phyloP scores from a whole-genome alignment of 2,329 filamentous ascomycete species.

The Alternaria viburni region DNA sequence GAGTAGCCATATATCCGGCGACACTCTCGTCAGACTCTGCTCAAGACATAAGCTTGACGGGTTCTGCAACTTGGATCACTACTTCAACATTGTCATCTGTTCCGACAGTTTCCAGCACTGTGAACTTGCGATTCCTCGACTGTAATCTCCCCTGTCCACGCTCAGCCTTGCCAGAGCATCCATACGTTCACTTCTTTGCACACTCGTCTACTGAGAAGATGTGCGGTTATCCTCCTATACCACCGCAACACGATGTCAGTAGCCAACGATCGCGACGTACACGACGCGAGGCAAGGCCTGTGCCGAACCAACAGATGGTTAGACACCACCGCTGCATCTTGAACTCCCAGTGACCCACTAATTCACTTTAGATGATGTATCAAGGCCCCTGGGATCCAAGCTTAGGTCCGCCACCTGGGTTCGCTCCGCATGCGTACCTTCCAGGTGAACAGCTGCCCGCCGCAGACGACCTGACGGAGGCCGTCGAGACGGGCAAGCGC shows the following conservation, averaged over 20 bases:
- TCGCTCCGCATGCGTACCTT: not conserved
- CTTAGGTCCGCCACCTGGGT: not conserved
- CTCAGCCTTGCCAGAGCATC: not conserved
- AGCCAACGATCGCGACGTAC: not conserved
- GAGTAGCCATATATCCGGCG: not conserved
- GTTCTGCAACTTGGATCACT: not conserved
- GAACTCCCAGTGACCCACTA: not conserved
- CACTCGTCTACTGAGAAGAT: not conserved
- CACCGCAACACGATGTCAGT: not conserved
- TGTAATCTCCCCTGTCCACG: not conserved
- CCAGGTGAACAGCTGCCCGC: not conserved
- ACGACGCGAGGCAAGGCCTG: not conserved
- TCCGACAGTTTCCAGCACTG: not conserved
- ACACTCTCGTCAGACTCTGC: not conserved
- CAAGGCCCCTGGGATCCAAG: not conserved
- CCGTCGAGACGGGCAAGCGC: constrained; percentile 15
- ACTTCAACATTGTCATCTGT: not conserved
- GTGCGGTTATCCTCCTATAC: not conserved
- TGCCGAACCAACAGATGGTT: not conserved
- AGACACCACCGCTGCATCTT: not conserved
- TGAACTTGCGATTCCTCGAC: not conserved
- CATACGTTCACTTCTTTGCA: not conserved
- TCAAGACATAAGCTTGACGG: not conserved
- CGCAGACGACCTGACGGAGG: constrained; percentile 11
- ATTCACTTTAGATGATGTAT: not conserved